Evolutionary conservation across 495 filamentous ascomycete genomes (phyloP), one percentile per base, ranked within the genome.

Genomic region (Pyrenula massariospora): DNA sequence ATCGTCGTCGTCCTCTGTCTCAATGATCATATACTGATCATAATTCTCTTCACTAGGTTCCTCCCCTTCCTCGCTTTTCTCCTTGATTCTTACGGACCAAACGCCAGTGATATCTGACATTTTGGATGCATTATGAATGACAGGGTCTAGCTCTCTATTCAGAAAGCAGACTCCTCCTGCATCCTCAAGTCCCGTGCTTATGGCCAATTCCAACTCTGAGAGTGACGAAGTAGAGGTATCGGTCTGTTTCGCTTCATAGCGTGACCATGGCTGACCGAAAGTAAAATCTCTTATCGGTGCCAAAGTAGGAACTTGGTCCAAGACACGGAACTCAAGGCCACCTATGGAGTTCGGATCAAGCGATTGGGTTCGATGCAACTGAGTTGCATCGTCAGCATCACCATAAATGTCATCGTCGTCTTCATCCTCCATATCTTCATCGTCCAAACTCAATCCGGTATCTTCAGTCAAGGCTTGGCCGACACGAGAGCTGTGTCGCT

Each of bases 261-360:
- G 31, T 8, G 31, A 42, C 15, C 8, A 42, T 8, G 31, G 53
- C 55, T 73, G 74, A 24, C 87, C 84, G 50, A 89, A 70, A 1
- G 85, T 80, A 52, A 91, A 66, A 58, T 87, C 84, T 55, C 79
- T 80, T 56, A 96, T 81, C 15, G 91, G 88, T 0, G 83, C 93
- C 54, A 91, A 77, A 64, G 84, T 95, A 19, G 80, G 63, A 22
- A 97, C 73, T 21, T 70, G 72, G 68, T 97, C 94, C 60, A 92
- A 83, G 24, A 93, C 67, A 53, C 79, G 77, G 60, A 97, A 92
- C 36, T 71, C 71, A 57, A 91, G 86, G 53, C 84, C 82, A 19
- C 81, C 84, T 21, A 75, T 55, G 12, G 60, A 53, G 11, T n/a
- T 48, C 12, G 54, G 54, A 53, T 56, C 55, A 3, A 55, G 24